Conservation (phyloP, 1,284 basidiomycete genomes). For the Paramarasmius palmivorus region DNA sequence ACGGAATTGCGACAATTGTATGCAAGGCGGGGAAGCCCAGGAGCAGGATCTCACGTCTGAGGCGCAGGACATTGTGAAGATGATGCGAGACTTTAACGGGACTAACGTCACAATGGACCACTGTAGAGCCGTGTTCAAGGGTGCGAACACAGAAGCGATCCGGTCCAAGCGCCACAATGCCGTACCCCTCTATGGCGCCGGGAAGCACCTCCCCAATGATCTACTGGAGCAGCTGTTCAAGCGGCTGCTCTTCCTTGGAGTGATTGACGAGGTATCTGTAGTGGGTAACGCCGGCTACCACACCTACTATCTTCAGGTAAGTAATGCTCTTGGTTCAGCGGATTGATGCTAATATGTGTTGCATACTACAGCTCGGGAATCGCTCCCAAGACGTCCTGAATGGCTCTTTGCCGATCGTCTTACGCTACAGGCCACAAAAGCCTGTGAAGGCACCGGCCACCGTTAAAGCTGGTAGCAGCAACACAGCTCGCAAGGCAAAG, state of each 20-base stretch:
- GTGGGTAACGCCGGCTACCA: conserved; percentile 35
- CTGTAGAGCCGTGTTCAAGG: conserved; percentile 62
- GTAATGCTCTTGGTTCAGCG: conserved; percentile 10
- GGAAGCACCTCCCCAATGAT: conserved; percentile 46
- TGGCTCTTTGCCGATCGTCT: too few species aligned
- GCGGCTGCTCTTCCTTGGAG: conserved; percentile 47
- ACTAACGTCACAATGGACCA: conserved; percentile 47
- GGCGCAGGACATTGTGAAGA: conserved; percentile 49
- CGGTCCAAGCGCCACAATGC: conserved; percentile 49
- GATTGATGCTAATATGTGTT: too few species aligned
- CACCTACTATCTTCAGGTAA: conserved; percentile 38
- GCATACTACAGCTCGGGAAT: too few species aligned
- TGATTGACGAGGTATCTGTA: conserved; percentile 32
- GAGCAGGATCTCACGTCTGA: conserved; percentile 54
- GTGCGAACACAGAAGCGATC: conserved; percentile 54
- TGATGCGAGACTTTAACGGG: conserved; percentile 49
- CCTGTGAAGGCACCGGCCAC: too few species aligned
- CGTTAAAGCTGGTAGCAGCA: too few species aligned
- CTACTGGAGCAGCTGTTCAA: conserved; percentile 67
- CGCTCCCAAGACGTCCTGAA: too few species aligned
- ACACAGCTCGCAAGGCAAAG: too few species aligned
- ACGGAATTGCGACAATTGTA: conserved; percentile 77
- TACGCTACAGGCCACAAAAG: too few species aligned
- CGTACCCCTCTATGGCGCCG: conserved; percentile 54
- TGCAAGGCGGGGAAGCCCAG: conserved; percentile 40